These are phyloP conservation scores for Roridomyces roridus DNA, from an alignment of 768 basidiomycete species.

Conservation along the genomic window DNA sequence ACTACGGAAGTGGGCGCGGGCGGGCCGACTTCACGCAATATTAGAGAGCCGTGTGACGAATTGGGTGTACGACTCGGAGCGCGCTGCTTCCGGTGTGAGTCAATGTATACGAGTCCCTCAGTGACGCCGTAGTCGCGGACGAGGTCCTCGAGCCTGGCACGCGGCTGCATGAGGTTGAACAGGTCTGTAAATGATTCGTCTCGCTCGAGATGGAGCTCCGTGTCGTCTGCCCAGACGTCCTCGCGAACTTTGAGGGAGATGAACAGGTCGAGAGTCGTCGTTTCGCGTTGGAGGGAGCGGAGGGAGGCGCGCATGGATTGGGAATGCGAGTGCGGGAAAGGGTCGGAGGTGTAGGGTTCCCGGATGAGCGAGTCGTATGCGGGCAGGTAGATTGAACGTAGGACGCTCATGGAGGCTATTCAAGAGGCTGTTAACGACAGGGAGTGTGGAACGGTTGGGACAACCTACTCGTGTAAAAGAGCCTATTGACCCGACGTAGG, in stretches of 20 bases:
- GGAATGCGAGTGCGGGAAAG: constrained; percentile 60
- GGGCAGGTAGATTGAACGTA: constrained; percentile 77
- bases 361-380: constrained; percentile 71
- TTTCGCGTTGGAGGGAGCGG: constrained; percentile 69
- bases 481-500: constrained; percentile 68
- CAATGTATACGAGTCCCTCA: constrained; percentile 45
- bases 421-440: no score
- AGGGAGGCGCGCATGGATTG: constrained; percentile 29
- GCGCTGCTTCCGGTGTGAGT: constrained; percentile 12
- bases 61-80: constrained; percentile 10
- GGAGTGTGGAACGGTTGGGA: background rate
- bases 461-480: constrained; percentile 68
- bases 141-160: constrained; percentile 76
- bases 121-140: constrained; percentile 50
- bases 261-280: constrained; percentile 75
- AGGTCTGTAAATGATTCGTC: constrained; percentile 80
- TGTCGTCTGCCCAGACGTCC: constrained; percentile 78
- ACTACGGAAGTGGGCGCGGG: constrained; percentile 16
- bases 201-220: constrained; percentile 73
- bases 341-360: constrained; percentile 76
- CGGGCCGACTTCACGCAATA: background rate
- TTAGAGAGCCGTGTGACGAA: constrained; percentile 1
- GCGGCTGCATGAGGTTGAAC: constrained; percentile 79
- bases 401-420: constrained; percentile 79
- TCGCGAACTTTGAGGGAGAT: constrained; percentile 81